phyloP scores from a whole-genome alignment of 106 monocot genomes.

The Acanthochlamys bracteata region DNA sequence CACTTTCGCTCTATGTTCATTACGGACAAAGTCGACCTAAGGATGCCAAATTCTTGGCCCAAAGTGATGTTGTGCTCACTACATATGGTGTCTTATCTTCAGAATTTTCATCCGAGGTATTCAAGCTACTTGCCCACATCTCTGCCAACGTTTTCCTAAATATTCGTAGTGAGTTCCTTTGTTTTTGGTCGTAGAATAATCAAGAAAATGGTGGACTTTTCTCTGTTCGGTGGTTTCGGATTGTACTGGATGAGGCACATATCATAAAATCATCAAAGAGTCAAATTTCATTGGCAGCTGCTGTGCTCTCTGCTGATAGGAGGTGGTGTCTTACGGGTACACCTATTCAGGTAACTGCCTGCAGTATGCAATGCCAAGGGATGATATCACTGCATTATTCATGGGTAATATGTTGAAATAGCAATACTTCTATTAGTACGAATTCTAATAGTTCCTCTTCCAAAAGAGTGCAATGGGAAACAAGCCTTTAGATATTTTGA shows the following conservation, averaged over 20 bases:
- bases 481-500: too few relatives aligned
- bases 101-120: conserved; percentile 76
- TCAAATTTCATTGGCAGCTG: conserved; percentile 69
- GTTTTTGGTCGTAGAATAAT: conserved; percentile 39
- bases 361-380: not conserved
- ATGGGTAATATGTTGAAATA: too few relatives aligned
- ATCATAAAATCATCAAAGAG: conserved; percentile 88
- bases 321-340: conserved; percentile 98
- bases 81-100: conserved; percentile 87
- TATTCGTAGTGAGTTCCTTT: not conserved
- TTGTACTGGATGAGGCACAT: conserved; percentile 96
- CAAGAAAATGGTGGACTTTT: conserved; percentile 85
- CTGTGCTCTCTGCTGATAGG: conserved; percentile 55
- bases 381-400: not conserved
- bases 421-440: too few relatives aligned
- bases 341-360: conserved; percentile 71
- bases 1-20: conserved; percentile 69
- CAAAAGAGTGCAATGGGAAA: too few relatives aligned
- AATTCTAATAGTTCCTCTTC: too few relatives aligned
- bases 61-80: conserved; percentile 79
- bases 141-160: too few relatives aligned
- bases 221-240: conserved; percentile 78
- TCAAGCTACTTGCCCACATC: not conserved
- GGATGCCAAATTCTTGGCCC: conserved; percentile 65
- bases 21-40: conserved; percentile 87